Base-by-base conservation (phyloP, 768 basidiomycete species). In the Xanthoconium stramineum region DNA sequence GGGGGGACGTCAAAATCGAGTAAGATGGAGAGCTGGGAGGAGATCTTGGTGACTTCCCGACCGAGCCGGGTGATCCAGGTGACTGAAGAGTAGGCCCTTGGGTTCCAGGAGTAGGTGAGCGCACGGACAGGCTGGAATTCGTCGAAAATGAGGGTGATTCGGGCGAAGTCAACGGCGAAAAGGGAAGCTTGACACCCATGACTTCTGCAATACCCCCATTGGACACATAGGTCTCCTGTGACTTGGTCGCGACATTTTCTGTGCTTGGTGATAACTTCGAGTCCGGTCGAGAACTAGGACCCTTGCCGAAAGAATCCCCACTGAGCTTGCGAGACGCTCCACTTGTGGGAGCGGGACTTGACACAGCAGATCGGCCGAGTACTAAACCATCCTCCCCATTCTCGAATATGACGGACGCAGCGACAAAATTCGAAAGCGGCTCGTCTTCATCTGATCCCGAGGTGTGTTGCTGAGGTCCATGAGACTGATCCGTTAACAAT, bases 1-100 rank as follows among this genome's bases (percentile, higher is more conserved):
- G 62, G 0, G 70, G 72, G 7, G 78, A 80, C 35, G 76, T 74
- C 51, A 76, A 55, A 44, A 74, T 47, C 17, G 71, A 72, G 47
- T 68, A 69, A 33, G 61, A 50, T 32, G 69, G 62, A 9, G 69
- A 71, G 32, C 52, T 43, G n/a, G 57, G 56, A 29, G 60, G 62
- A 20, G 72, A 66, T 52, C 44, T 67, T 17, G 65, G 36, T 40
- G 61, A 45, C 46, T 45, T 67, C 17, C 57, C 53, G 14, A 57
- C 52, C 10, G 57, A 55, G 30, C 52, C 43, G 10, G 66, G 59
- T 39, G 63, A 58, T 36, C 52, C 65, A 46, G 61, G 55, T 8
- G 56, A 52, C 35, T 64, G 68, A n/a, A 59, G 19, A 9, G 38
- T 9, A 15, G 47, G 29, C 12, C 46, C 60, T 53, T 62, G 69